phyloP scores from a whole-genome alignment of 208 protist genomes.

The Leptomonas pyrrhocoris region DNA sequence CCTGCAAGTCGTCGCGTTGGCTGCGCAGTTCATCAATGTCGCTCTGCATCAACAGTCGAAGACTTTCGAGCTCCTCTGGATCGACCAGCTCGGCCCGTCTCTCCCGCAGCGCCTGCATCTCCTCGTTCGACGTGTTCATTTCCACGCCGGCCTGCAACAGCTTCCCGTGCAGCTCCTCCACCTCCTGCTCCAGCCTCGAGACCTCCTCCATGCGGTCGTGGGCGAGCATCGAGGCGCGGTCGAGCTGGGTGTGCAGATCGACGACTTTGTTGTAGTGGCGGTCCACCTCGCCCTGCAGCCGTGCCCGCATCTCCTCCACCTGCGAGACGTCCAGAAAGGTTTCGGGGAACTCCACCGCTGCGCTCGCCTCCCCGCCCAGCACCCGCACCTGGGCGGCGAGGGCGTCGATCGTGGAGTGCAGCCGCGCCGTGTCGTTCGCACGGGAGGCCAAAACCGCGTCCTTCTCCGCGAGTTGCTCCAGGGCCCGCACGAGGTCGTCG shows the following conservation, averaged over 20 bases:
- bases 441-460: constrained; percentile 79
- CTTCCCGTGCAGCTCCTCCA: constrained; percentile 44
- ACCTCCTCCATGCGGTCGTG: constrained; percentile 68
- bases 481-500: constrained; percentile 70
- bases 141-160: constrained; percentile 49
- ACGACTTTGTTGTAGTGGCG: constrained; percentile 67
- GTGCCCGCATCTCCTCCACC: constrained; percentile 80
- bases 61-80: constrained; percentile 65
- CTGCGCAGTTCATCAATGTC: constrained; percentile 72
- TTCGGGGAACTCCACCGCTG: constrained; percentile 52
- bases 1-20: constrained; percentile 50
- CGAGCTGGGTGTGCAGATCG: constrained; percentile 75
- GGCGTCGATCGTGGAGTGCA: constrained; percentile 72
- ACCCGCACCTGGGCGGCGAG: constrained; percentile 65
- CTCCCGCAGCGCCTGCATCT: constrained; percentile 42
- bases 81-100: constrained; percentile 63
- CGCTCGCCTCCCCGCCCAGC: constrained; percentile 44
- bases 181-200: constrained; percentile 40
- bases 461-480: constrained; percentile 81
- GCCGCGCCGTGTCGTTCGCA: constrained; percentile 79
- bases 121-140: constrained; percentile 45
- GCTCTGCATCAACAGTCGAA: constrained; percentile 78
- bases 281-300: constrained; percentile 61
- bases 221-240: constrained; percentile 60
- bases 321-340: constrained; percentile 84